phyloP scores from a whole-genome alignment of 2,329 filamentous ascomycete genomes.

The Colletotrichum magnum region DNA sequence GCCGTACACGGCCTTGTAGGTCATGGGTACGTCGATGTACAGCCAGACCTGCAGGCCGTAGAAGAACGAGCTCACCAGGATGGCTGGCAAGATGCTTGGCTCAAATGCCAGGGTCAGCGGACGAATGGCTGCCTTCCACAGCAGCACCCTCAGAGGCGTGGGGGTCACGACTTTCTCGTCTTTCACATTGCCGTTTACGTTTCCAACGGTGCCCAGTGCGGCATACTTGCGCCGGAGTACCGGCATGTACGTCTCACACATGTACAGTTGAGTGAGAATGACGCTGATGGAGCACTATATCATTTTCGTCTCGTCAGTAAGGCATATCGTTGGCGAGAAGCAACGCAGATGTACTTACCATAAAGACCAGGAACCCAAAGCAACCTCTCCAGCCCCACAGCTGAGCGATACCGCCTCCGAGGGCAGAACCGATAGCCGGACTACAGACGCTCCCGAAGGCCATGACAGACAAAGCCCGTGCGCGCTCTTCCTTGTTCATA shows the following conservation, averaged over 20 bases:
- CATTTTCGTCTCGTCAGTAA: constrained; percentile 15
- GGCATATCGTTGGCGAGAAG: not conserved
- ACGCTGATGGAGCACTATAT: constrained; percentile 21
- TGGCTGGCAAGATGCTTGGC: constrained; percentile 22
- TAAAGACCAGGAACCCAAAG: constrained; percentile 20
- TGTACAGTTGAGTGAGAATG: constrained; percentile 15
- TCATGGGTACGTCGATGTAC: constrained; percentile 33
- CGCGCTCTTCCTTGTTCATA: constrained; percentile 25
- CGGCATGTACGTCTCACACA: constrained; percentile 31
- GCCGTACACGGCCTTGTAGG: constrained; percentile 21
- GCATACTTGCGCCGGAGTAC: constrained; percentile 19
- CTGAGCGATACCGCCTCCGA: constrained; percentile 23
- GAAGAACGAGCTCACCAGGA: constrained; percentile 28
- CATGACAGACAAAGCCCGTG: constrained; percentile 22
- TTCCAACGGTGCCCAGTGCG: not conserved
- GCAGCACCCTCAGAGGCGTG: constrained; percentile 7
- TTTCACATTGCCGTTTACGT: not conserved
- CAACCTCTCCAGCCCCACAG: constrained; percentile 25
- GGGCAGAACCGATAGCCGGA: constrained; percentile 14
- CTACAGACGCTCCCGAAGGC: constrained; percentile 32
- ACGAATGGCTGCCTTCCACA: constrained; percentile 20
- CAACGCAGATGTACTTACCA: constrained; percentile 9
- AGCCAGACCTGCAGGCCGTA: constrained; percentile 29
- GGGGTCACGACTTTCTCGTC: not conserved
- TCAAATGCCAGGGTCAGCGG: constrained; percentile 12